phyloP scores from a whole-genome alignment of 2,329 filamentous ascomycete species.

The Talaromyces amestolkiae region DNA sequence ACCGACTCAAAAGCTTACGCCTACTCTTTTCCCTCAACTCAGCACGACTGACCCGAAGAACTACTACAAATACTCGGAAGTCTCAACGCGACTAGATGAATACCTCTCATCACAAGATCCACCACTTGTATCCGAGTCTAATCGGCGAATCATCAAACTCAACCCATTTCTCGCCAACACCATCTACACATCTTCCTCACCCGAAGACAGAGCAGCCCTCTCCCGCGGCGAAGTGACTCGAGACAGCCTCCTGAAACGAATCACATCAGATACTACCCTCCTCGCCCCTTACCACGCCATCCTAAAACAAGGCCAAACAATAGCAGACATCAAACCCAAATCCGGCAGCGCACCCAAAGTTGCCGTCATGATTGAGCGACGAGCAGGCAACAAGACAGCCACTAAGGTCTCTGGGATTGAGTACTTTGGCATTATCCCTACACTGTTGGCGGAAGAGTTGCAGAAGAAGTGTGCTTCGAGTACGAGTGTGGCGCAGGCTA shows the following conservation, averaged over 20 bases:
- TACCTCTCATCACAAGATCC: conserved; percentile 58
- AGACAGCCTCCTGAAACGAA: conserved; percentile 59
- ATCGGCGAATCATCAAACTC: conserved; percentile 61
- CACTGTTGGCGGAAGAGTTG: conserved; percentile 62
- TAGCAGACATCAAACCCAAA: conserved; percentile 56
- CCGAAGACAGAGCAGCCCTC: conserved; percentile 56
- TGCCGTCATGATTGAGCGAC: conserved; percentile 59
- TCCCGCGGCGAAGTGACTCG: conserved; percentile 58
- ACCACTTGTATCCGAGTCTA: conserved; percentile 54
- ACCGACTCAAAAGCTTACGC: conserved; percentile 57
- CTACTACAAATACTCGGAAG: conserved; percentile 60
- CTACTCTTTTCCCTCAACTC: conserved; percentile 51
- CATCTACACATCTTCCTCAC: conserved; percentile 53
- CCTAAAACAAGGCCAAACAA: conserved; percentile 42
- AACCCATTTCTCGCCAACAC: conserved; percentile 63
- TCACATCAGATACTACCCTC: conserved; percentile 49
- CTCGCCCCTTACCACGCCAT: conserved; percentile 59
- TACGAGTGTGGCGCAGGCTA: conserved; percentile 61
- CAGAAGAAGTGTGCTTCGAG: conserved; percentile 67
- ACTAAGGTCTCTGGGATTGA: conserved; percentile 63
- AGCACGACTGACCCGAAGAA: conserved; percentile 51
- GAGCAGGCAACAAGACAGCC: conserved; percentile 65
- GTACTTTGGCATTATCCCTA: conserved; percentile 59
- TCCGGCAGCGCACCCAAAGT: conserved; percentile 61
- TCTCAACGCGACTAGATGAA: conserved; percentile 55